phyloP scores from a whole-genome alignment of 1,139 yeast species.

The Lodderomyces pseudojiufengensis region DNA sequence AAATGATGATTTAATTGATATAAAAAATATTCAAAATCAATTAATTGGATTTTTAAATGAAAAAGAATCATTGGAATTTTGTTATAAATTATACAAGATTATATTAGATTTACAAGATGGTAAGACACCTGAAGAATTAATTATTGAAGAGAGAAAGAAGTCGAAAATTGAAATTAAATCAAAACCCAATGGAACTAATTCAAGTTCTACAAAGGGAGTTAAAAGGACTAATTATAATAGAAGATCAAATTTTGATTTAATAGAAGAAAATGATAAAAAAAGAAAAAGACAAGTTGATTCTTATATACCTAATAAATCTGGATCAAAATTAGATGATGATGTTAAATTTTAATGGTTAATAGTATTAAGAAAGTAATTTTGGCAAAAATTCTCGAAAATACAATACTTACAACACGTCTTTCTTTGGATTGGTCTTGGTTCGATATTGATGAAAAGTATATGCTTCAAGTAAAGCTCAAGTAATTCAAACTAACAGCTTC shows the following conservation, averaged over 20 bases:
- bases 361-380: too few relatives aligned
- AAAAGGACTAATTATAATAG: slow-evolving; percentile 3
- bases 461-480: too few relatives aligned
- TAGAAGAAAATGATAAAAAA: slow-evolving; percentile 1
- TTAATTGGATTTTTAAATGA: slow-evolving; percentile 38
- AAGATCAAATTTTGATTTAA: too few relatives aligned
- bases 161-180: slow-evolving; percentile 12
- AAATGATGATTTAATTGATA: slow-evolving; percentile 17
- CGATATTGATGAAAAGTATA: too few relatives aligned
- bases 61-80: slow-evolving; percentile 31
- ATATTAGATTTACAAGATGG: slow-evolving; percentile 39
- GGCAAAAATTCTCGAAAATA: too few relatives aligned
- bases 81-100: slow-evolving; percentile 37
- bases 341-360: too few relatives aligned
- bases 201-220: slow-evolving; percentile 11
- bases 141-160: background rate
- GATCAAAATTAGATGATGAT: too few relatives aligned
- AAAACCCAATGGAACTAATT: too few relatives aligned
- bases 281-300: slow-evolving; percentile 1
- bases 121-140: slow-evolving; percentile 30
- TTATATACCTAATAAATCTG: slow-evolving; percentile 8
- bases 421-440: too few relatives aligned
- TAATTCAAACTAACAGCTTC: too few relatives aligned
- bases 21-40: slow-evolving; percentile 33
- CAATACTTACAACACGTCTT: too few relatives aligned